Conservation (phyloP, 768 basidiomycete genomes). For the Coprinellus micaceus region DNA sequence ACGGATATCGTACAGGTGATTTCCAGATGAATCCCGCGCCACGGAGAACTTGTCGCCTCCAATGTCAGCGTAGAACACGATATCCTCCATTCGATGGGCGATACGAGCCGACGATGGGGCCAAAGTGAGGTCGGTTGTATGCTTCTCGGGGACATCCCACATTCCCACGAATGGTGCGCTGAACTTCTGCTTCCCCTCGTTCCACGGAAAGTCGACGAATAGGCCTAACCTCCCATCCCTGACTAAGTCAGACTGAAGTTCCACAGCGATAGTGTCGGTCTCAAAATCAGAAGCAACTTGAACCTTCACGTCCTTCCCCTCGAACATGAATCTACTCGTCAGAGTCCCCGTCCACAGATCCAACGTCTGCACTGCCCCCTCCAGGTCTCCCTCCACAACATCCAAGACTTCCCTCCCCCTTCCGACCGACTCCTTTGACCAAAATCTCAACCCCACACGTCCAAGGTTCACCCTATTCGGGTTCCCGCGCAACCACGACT, state of each 20-base stretch:
- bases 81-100: slow-evolving; percentile 36
- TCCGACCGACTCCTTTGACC: slow-evolving; percentile 12
- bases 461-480: slow-evolving; percentile 58
- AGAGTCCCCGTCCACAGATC: slow-evolving; percentile 57
- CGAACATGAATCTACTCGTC: slow-evolving; percentile 41
- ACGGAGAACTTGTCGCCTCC: slow-evolving; percentile 38
- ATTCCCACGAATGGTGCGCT: slow-evolving; percentile 55
- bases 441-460: slow-evolving; percentile 46
- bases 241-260: slow-evolving; percentile 40
- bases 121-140: slow-evolving; percentile 38
- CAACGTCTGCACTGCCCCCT: slow-evolving; percentile 33
- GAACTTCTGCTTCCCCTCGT: slow-evolving; percentile 54
- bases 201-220: slow-evolving; percentile 61
- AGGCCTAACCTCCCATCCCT: slow-evolving; percentile 35
- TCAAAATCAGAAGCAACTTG: slow-evolving; percentile 37
- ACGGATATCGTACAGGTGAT: slow-evolving; percentile 46
- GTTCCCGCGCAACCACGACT: slow-evolving; percentile 56
- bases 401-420: slow-evolving; percentile 14
- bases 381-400: slow-evolving; percentile 37
- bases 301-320: slow-evolving; percentile 34
- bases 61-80: slow-evolving; percentile 41
- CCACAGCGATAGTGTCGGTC: slow-evolving; percentile 38
- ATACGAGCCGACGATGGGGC: slow-evolving; percentile 32
- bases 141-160: slow-evolving; percentile 44
- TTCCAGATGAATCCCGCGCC: slow-evolving; percentile 36